These are phyloP conservation scores for Trichothecium roseum DNA, from an alignment of 2,329 filamentous ascomycete genomes.

Conservation along the genomic window DNA sequence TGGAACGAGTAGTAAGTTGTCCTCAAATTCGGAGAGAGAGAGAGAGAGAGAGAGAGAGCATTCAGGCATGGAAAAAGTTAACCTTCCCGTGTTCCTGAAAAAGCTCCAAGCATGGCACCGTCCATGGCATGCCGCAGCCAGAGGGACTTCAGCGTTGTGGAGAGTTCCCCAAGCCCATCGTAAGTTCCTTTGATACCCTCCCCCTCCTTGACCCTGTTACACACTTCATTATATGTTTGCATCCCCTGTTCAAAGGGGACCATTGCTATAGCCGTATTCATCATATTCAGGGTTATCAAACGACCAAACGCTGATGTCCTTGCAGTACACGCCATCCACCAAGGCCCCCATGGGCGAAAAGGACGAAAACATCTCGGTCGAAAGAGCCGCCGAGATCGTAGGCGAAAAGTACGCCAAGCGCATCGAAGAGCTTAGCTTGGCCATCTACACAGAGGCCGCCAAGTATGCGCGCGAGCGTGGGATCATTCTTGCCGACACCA, in stretches of 20 bases:
- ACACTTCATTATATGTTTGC: no score
- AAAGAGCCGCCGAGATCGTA: slow-evolving; percentile 40
- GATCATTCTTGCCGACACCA: slow-evolving; percentile 33
- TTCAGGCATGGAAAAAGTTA: no score
- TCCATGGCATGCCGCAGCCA: slow-evolving; percentile 65
- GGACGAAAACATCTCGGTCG: slow-evolving; percentile 76
- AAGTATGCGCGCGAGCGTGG: slow-evolving; percentile 43
- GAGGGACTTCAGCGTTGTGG: slow-evolving; percentile 60
- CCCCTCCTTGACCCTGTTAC: no score
- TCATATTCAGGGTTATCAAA: no score
- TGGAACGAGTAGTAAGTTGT: slow-evolving; percentile 55
- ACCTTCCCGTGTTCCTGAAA: no score
- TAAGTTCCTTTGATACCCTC: no score
- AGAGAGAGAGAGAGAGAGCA: no score
- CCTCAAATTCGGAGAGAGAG: no score
- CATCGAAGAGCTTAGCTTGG: slow-evolving; percentile 19
- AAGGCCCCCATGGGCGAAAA: slow-evolving; percentile 73
- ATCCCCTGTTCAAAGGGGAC: no score
- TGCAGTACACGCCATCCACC: slow-evolving; percentile 65
- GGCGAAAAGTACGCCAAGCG: slow-evolving; percentile 18
- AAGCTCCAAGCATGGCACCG: slow-evolving; percentile 49
- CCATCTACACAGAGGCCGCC: slow-evolving; percentile 34
- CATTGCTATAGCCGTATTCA: no score
- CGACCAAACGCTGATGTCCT: slow-evolving; percentile 34
- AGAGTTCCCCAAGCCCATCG: slow-evolving; percentile 55